A percentile compares a stretch with the other conserved stretches of the same genome.
Conservation (phyloP, 2,329 filamentous ascomycete species). For the Fusarium sororula region DNA sequence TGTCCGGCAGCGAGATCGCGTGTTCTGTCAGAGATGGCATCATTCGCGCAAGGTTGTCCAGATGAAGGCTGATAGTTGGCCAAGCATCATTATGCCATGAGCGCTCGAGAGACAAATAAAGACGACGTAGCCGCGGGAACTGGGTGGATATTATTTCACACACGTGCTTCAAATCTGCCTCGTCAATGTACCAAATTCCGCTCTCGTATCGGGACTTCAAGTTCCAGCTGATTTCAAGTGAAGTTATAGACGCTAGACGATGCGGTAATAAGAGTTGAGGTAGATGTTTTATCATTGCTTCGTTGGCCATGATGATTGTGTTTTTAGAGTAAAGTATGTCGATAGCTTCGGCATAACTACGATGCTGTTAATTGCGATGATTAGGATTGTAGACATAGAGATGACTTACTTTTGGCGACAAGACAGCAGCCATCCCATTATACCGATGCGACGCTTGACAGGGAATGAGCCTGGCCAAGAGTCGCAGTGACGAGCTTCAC, state of each 20-base stretch:
- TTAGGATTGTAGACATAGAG: fast-evolving
- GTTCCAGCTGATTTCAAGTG: neutral
- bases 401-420: neutral
- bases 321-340: neutral
- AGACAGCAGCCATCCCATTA: neutral
- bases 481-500: neutral
- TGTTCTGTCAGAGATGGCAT: neutral
- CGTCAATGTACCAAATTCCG: neutral
- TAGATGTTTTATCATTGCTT: neutral
- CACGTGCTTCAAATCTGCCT: fast-evolving
- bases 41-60: neutral
- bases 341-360: neutral
- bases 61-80: neutral
- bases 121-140: neutral
- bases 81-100: neutral
- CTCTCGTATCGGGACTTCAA: neutral
- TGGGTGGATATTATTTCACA: neutral
- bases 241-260: neutral
- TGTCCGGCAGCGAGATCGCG: neutral
- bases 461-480: neutral
- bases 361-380: neutral
- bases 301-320: neutral
- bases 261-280: neutral
- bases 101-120: fast-evolving
- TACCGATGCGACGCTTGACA: neutral